Evolutionary conservation across 2,329 filamentous ascomycete genomes (phyloP), one percentile per base, ranked within the genome.

Genomic region (Fusarium anguioides): DNA sequence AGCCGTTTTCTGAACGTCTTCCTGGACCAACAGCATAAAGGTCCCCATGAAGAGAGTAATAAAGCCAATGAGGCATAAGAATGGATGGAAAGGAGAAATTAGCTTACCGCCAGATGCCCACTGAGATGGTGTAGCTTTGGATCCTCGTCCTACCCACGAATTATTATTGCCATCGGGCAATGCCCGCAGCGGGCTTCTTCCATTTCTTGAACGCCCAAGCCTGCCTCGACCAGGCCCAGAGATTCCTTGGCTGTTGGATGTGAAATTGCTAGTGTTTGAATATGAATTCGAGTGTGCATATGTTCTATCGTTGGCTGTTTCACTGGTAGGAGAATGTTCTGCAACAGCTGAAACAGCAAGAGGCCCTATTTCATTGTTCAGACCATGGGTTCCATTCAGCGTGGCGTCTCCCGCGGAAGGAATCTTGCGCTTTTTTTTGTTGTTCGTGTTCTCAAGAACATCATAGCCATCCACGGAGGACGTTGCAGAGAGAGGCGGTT

Each of bases 371-470:
- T 79, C 78, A 47, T 65, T 70, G 36, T 72, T 74, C 17, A 77
- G 58, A 15, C 64, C 69, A 61, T 85, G 83, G 8, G 76, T 73
- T 4, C 79, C 78, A 48, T 80, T 81, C 20, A 84, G 70, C 5
- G 78, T 86, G 15, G 89, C 83, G 72, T 92, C 91, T 18, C 92
- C 91, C 11, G 93, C 93, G 0, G 94, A 94, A 1, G 96, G 96
- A 35, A 99, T 98, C 81, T 99, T 99, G 70, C 96, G 88, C 80
- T 99, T 98, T 83, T 98, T 99, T 81, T 99, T 99, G 77, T 99
- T 99, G 78, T 97, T 98, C 33, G 93, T 97, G 74, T 98, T 98
- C 79, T 99, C 96, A 73, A 97, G 97, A 8, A 93, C 96, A 78
- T 99, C 96, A 77, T 98, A 98, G 15, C 94, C 94, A 76, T 98